A percentile compares a stretch with the other conserved stretches of the same genome.
Conservation (phyloP, 805 yeast genomes). For the Sugiyamaella mastotermitis region DNA sequence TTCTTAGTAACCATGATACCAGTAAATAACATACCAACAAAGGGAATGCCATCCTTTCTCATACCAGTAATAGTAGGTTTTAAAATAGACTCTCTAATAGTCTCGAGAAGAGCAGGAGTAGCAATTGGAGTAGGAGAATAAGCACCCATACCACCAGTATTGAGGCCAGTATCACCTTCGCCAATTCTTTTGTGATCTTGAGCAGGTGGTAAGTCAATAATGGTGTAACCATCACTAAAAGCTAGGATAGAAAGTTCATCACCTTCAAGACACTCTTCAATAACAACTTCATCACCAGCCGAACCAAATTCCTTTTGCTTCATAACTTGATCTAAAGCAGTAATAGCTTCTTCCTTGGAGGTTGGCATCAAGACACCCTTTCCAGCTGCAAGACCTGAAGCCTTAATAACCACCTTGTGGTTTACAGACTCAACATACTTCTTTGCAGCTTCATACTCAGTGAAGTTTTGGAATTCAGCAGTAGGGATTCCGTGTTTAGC, state of each 20-base stretch:
- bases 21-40: slow-evolving; percentile 91
- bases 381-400: slow-evolving; percentile 98
- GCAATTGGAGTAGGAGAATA: slow-evolving; percentile 98
- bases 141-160: slow-evolving; percentile 99
- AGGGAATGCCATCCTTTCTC: slow-evolving; percentile 92
- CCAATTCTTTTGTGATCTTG: slow-evolving; percentile 97
- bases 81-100: slow-evolving; percentile 69
- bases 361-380: slow-evolving; percentile 95
- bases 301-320: slow-evolving; percentile 79
- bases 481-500: slow-evolving; percentile 88
- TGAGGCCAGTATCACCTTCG: slow-evolving; percentile 87
- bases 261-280: slow-evolving; percentile 94
- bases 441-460: slow-evolving; percentile 67
- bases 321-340: slow-evolving; percentile 84
- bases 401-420: slow-evolving; percentile 85
- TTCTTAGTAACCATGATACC: slow-evolving; percentile 85
- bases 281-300: slow-evolving; percentile 93
- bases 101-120: slow-evolving; percentile 61
- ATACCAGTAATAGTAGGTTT: slow-evolving; percentile 92
- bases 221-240: slow-evolving; percentile 88
- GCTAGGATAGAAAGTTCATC: slow-evolving; percentile 93
- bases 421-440: slow-evolving; percentile 57
- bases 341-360: slow-evolving; percentile 74
- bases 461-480: slow-evolving; percentile 82
- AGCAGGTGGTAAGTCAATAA: slow-evolving; percentile 88